Evolutionary conservation across 2,329 filamentous ascomycete species (phyloP), one percentile per base, ranked within the genome.

Genomic region (Colletotrichum musicola): DNA sequence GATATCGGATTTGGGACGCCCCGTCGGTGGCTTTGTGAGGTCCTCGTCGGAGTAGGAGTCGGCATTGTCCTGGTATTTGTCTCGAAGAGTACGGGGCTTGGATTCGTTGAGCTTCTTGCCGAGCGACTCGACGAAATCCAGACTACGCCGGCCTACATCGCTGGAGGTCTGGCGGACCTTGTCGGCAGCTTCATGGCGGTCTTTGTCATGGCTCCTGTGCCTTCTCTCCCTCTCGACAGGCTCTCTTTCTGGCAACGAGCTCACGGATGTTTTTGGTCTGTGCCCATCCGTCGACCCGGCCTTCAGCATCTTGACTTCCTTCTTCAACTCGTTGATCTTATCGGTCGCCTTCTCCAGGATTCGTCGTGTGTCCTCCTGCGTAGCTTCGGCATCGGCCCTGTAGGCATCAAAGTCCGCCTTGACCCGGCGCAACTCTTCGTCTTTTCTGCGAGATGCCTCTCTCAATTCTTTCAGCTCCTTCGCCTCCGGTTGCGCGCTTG

Each of bases 271-370:
- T 20, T 64, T 68, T 9, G 56, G n/a, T n/a, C 20, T 69, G 9
- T 59, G 20, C 1, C 35, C 64, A 25, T 69, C 64, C 70, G 47
- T 70, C 14, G 65, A 67, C 10, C 71, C 72, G 12, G 70, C 73
- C 73, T 85, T 85, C 3, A 89, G 76, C 1, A 77, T 77, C 66
- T 81, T 81, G 46, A 89, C 76, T 71, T 88, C 84, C 71, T 84
- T 85, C 75, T 86, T 87, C 7, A 90, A 81, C 50, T 86, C 82
- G 9, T 83, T 78, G 68, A 90, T 88, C 75, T 88, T 88, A 46
- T 82, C 80, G 67, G 89, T 87, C 63, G 88, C 87, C 71, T 84
- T 84, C 61, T 86, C 82, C 51, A 90, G 72, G 2, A 89, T 85
- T 16, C 84, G 81, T 72, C 85, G 83, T 4, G 86, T 86, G 68